A percentile compares a stretch with the other conserved stretches of the same genome.
Evolutionary conservation across 106 monocot genomes (phyloP).

Genomic region (Acanthochlamys bracteata): DNA sequence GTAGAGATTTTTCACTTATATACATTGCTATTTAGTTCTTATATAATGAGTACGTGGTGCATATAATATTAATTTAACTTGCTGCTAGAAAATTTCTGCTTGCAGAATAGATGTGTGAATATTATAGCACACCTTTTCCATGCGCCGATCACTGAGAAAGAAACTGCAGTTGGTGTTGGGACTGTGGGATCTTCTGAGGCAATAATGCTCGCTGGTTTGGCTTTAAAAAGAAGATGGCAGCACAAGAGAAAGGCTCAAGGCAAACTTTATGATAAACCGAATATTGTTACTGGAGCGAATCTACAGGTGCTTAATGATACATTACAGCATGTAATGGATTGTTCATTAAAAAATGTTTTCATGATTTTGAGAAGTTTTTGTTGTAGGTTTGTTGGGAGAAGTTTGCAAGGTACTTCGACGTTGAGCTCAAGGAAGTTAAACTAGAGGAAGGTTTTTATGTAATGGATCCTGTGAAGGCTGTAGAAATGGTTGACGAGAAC

Average conservation of each 20-base stretch:
- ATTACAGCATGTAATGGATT: too few relatives aligned
- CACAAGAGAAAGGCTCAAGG: slow-evolving; percentile 65
- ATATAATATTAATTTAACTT: not conserved
- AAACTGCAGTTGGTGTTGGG: slow-evolving; percentile 65
- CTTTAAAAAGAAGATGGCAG: slow-evolving; percentile 87
- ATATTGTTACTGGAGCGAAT: slow-evolving; percentile 86
- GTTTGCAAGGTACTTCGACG: slow-evolving; percentile 93
- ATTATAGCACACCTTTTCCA: slow-evolving; percentile 81
- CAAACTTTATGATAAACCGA: slow-evolving; percentile 68
- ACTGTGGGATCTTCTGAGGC: slow-evolving; percentile 85
- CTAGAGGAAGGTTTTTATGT: slow-evolving; percentile 56
- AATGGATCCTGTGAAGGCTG: slow-evolving; percentile 74
- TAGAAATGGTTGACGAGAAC: slow-evolving; percentile 79
- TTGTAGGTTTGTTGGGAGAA: slow-evolving; percentile 94
- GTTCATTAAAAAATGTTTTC: too few relatives aligned
- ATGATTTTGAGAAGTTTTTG: too few relatives aligned
- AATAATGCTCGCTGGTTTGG: slow-evolving; percentile 81
- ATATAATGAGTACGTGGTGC: not conserved
- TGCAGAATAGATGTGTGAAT: slow-evolving; percentile 78
- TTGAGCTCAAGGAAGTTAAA: slow-evolving; percentile 85
- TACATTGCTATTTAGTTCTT: too few relatives aligned
- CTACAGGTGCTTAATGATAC: slow-evolving; percentile 33
- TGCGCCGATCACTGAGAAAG: slow-evolving; percentile 49
- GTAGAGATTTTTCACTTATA: too few relatives aligned
- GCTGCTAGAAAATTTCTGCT: not conserved